Evolutionary conservation across 371 early-diverging fungal species (phyloP), one percentile per base, ranked within the genome.

Genomic region (Mucor ambiguus): DNA sequence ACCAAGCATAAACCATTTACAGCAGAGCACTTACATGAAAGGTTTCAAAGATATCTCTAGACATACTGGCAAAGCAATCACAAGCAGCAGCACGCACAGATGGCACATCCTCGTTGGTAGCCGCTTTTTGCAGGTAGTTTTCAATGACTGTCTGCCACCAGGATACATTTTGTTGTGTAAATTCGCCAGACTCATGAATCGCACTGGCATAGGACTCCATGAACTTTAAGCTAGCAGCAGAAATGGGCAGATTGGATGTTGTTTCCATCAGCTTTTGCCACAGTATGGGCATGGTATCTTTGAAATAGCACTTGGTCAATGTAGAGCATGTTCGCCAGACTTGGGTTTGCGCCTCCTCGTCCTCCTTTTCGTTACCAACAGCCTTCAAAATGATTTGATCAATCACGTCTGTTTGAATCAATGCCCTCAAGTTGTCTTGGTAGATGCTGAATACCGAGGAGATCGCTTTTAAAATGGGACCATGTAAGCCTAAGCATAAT

Each of bases 21-120:
- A 8, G 0, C 20, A 14, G 18, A 12, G 12, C 46, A 37, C 69
- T 70, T 81, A 83, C 84, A 44, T 78, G 69, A 20, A 89, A 56
- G 10, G 44, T 61, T 41, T 79, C 79, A 65, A 87, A 88, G 1
- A 85, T 59, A 9, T 61, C 37, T 22, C 77, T 68, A 0, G 87
- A 77, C 33, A 89, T 76, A 44, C 81, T 78, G 2, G 87, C 87
- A 46, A 92, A 74, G 56, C 84, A 87, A 62, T 92, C 90, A 60
- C 91, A 87, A 3, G 85, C 81, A 33, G 85, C 69, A 2, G 85
- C 79, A 44, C 88, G 84, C 7, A 91, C 80, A 3, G 79, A 60
- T 16, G 52, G 16, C 12, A 77, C 73, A 28, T 61, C 67, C n/a
- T 70, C 61, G 60, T 88, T 84, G 1, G 66, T 41, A 10, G 84